Evolutionary conservation across 2,329 filamentous ascomycete genomes (phyloP).

Genomic region (Rutstroemia sp.): DNA sequence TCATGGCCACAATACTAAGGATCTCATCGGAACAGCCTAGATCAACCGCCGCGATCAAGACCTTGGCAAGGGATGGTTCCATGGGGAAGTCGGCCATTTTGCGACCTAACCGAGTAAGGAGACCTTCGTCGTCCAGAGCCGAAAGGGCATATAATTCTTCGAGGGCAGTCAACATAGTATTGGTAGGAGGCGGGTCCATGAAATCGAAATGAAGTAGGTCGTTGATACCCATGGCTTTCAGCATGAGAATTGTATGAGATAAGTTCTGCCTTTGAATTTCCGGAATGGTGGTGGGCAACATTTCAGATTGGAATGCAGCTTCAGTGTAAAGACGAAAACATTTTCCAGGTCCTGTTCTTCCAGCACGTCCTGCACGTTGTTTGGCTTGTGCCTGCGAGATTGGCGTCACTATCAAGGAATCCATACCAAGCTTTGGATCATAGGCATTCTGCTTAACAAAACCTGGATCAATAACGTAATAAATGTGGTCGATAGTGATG

Average conservation of each 20-base stretch:
- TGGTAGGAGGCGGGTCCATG: slow-evolving; percentile 95
- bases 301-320: slow-evolving; percentile 90
- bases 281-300: slow-evolving; percentile 94
- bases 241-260: slow-evolving; percentile 86
- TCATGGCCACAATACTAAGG: slow-evolving; percentile 83
- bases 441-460: slow-evolving; percentile 99
- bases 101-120: slow-evolving; percentile 77
- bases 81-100: slow-evolving; percentile 93
- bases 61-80: slow-evolving; percentile 88
- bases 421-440: slow-evolving; percentile 92
- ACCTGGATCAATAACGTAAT: slow-evolving; percentile 97
- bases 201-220: slow-evolving; percentile 97
- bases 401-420: slow-evolving; percentile 90
- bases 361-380: slow-evolving; percentile 96
- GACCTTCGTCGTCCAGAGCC: slow-evolving; percentile 92
- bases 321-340: slow-evolving; percentile 98
- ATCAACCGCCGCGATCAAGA: slow-evolving; percentile 94
- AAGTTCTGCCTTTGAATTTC: slow-evolving; percentile 94
- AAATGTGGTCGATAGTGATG: slow-evolving; percentile 96
- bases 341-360: slow-evolving; percentile 96
- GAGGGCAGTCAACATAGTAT: slow-evolving; percentile 95
- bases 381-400: slow-evolving; percentile 97
- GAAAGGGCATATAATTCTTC: slow-evolving; percentile 97
- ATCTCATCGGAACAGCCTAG: slow-evolving; percentile 99
- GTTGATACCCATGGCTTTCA: slow-evolving; percentile 94